A percentile compares a stretch with the other conserved stretches of the same genome.
Evolutionary conservation across 768 basidiomycete genomes (phyloP).

Genomic region (Cystoderma amianthinum): DNA sequence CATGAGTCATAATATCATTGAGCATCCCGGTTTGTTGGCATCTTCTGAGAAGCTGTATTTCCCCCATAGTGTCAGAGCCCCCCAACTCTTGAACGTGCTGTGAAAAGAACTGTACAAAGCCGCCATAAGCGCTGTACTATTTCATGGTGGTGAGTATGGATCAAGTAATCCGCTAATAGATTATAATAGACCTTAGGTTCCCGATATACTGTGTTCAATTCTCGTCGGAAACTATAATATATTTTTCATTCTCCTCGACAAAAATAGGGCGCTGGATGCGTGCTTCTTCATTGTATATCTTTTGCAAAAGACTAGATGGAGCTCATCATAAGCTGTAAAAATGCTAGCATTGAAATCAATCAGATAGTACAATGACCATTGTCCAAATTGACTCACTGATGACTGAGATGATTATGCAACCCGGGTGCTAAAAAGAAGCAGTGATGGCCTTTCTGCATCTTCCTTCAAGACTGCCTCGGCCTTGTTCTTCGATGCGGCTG

Average conservation of each 20-base stretch:
- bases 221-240: constrained; percentile 27
- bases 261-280: constrained; percentile 30
- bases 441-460: constrained; percentile 43
- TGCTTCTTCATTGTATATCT: constrained; percentile 39
- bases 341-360: too few relatives aligned
- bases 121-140: constrained; percentile 27
- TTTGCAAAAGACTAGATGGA: constrained; percentile 32
- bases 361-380: too few relatives aligned
- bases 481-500: constrained; percentile 30
- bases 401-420: constrained; percentile 53
- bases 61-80: constrained; percentile 31
- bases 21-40: constrained; percentile 21
- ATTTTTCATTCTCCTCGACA: constrained; percentile 23
- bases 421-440: constrained; percentile 29
- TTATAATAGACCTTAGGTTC: constrained; percentile 35
- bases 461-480: constrained; percentile 37
- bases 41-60: constrained; percentile 35
- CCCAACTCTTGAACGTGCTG: constrained; percentile 29
- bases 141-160: too few relatives aligned
- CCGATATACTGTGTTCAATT: constrained; percentile 47
- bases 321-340: constrained; percentile 52
- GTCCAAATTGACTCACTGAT: too few relatives aligned
- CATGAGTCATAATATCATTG: constrained; percentile 22
- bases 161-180: too few relatives aligned
- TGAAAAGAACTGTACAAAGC: constrained; percentile 32